A percentile compares a stretch with the other conserved stretches of the same genome.
Evolutionary conservation across 306 rosid genomes (phyloP).

Genomic region (Cicer chorassanicum): DNA sequence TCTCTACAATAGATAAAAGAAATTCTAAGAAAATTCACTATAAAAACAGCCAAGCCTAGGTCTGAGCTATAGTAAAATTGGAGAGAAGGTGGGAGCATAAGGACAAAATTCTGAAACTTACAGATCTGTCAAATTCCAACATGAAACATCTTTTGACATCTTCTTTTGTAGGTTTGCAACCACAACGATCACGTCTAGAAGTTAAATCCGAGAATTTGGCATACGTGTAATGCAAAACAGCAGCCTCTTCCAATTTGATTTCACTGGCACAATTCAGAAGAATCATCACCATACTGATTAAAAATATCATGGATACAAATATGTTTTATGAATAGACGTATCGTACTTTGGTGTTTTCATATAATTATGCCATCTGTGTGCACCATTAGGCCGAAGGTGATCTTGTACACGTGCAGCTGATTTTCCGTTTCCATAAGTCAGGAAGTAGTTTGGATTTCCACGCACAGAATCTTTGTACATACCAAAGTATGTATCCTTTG

Average conservation of each 20-base stretch:
- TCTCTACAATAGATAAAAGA: slow-evolving; percentile 4
- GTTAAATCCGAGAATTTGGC: slow-evolving; percentile 93
- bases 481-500: slow-evolving; percentile 94
- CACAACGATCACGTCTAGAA: slow-evolving; percentile 94
- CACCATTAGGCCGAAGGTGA: slow-evolving; percentile 98
- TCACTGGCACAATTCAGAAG: slow-evolving; percentile 61
- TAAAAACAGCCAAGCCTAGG: slow-evolving; percentile 8
- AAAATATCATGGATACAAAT: slow-evolving; percentile 23
- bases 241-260: slow-evolving; percentile 97
- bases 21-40: slow-evolving; percentile 20
- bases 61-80: neutral
- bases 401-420: slow-evolving; percentile 88
- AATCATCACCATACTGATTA: slow-evolving; percentile 40
- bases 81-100: slow-evolving; percentile 20
- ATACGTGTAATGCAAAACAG: slow-evolving; percentile 92
- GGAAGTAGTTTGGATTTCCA: slow-evolving; percentile 93
- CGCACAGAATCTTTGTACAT: slow-evolving; percentile 90
- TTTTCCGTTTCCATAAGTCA: slow-evolving; percentile 99
- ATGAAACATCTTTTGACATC: slow-evolving; percentile 99
- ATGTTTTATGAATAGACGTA: slow-evolving; percentile 12
- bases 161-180: slow-evolving; percentile 94
- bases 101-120: slow-evolving; percentile 52
- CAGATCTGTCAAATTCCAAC: slow-evolving; percentile 97
- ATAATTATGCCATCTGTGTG: slow-evolving; percentile 99
- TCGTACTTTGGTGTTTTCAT: slow-evolving; percentile 92